phyloP scores from a whole-genome alignment of 495 filamentous ascomycete genomes.

The Chaetomium cochliodes region DNA sequence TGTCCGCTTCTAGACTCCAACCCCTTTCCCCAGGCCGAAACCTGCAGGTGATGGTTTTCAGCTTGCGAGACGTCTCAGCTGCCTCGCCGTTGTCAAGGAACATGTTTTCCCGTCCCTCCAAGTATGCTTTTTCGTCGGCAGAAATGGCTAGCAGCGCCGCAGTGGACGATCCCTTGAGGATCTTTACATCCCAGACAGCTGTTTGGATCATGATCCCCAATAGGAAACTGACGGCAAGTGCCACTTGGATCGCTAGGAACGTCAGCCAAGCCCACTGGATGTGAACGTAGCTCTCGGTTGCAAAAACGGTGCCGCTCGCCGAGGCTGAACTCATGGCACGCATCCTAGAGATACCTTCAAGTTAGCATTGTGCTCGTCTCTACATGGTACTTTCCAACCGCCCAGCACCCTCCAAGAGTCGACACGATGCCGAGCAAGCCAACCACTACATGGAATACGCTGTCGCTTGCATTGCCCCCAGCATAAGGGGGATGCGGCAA shows the following conservation, averaged over 20 bases:
- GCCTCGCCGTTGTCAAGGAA: background rate
- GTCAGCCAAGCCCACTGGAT: constrained; percentile 30
- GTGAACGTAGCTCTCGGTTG: constrained; percentile 26
- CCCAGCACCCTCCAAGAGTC: background rate
- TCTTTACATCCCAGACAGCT: constrained; percentile 30
- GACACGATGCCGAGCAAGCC: background rate
- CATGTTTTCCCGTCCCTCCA: constrained; percentile 23
- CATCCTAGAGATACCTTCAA: constrained; percentile 17
- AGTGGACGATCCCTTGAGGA: constrained; percentile 31
- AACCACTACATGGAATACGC: background rate
- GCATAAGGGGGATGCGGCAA: background rate
- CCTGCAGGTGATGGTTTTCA: constrained; percentile 15
- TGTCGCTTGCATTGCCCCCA: background rate
- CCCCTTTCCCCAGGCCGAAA: constrained; percentile 20
- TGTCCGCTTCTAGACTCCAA: constrained; percentile 21
- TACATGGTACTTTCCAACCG: background rate
- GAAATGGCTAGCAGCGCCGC: constrained; percentile 29
- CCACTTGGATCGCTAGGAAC: constrained; percentile 29
- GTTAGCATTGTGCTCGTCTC: background rate
- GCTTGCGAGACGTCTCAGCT: background rate
- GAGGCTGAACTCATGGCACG: constrained; percentile 20
- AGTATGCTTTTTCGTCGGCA: constrained; percentile 23
- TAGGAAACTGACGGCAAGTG: constrained; percentile 20
- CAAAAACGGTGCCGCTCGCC: constrained; percentile 18
- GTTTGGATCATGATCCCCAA: constrained; percentile 34